Conservation (phyloP, 768 basidiomycete species). For the Cantharellus cinnabarinus region DNA sequence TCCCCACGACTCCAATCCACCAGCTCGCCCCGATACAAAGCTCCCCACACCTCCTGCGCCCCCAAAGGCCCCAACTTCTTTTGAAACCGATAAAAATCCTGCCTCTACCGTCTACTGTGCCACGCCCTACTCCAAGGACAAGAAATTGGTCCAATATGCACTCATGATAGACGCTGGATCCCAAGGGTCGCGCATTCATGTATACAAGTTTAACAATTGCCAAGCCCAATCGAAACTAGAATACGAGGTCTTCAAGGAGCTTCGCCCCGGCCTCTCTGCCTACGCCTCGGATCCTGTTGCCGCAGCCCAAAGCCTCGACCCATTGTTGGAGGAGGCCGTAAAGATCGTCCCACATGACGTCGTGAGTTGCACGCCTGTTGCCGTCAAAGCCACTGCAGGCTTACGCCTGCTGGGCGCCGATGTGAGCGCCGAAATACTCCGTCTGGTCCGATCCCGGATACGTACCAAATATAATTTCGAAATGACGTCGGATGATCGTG, state of each 20-base stretch:
- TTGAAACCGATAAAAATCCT: constrained; percentile 55
- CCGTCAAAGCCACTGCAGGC: constrained; percentile 87
- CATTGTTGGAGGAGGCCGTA: constrained; percentile 61
- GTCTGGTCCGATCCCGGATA: constrained; percentile 45
- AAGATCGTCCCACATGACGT: constrained; percentile 50
- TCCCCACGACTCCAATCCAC: constrained; percentile 5
- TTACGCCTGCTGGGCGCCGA: constrained; percentile 44
- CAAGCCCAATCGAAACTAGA: constrained; percentile 55
- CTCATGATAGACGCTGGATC: constrained; percentile 98
- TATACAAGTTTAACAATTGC: constrained; percentile 97
- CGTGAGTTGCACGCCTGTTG: constrained; percentile 59
- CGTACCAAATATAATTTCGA: constrained; percentile 45
- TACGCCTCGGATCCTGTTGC: constrained; percentile 37
- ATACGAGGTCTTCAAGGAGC: constrained; percentile 80
- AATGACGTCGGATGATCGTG: constrained; percentile 28
- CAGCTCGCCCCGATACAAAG: constrained; percentile 4
- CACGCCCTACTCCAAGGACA: constrained; percentile 25
- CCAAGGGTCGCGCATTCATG: constrained; percentile 89
- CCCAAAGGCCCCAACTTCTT: constrained; percentile 21
- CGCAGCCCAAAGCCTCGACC: constrained; percentile 64
- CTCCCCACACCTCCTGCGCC: not conserved
- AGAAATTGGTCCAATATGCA: constrained; percentile 68
- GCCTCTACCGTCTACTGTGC: constrained; percentile 54
- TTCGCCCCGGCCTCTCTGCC: constrained; percentile 55
- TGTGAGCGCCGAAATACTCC: constrained; percentile 50